Evolutionary conservation across 2,329 filamentous ascomycete genomes (phyloP), one percentile per base, ranked within the genome.

Genomic region (Teratosphaeria gauchensis): DNA sequence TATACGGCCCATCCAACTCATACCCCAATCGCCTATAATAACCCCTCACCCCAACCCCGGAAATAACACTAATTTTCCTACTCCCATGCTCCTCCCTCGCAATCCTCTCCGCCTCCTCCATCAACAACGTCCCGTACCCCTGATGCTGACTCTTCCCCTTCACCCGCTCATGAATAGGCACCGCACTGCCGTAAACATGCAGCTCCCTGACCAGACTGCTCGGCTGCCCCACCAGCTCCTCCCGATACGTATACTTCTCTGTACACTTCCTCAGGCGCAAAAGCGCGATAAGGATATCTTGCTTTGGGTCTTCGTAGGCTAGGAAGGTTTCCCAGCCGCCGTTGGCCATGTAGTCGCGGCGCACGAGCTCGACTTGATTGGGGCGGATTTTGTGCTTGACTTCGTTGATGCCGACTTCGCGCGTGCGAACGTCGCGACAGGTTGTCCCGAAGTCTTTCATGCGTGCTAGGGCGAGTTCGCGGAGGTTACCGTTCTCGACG

Each of bases 381-480:
- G 94, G 94, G 1, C 92, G 83, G 66, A 99, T 96, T 79, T 97
- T 97, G 80, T 99, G 87, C 79, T 99, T 99, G 64, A 99, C 92
- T 76, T 99, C 94, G 73, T 99, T 99, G 76, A 99, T 92, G 60
- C 94, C 94, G 28, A 99, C 94, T 76, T 99, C 94, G 61, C 94
- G 85, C 1, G 94, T 99, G 14, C 94, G 87, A 28, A 99, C 94
- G 69, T 99, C 94, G 63, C 95, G 90, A 72, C 95, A 99, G 0
- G 90, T 90, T 0, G 94, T 99, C 55, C 95, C 95, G 66, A 99
- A 97, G 72, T 99, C 94, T 75, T 96, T 96, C 95, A 99, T 99
- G 24, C 94, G 83, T n/a, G 92, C 91, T 58, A 99, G 78, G 0
- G 94, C 92, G 54, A 99, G 79, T 74, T 99, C 94, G 62, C 94